Percentiles rank a stretch among this genome's conserved stretches.
phyloP scores from a whole-genome alignment of 129 eudicot genomes.

The sunflower (Helianthus annuus) region HanXRQr2.0-SUNRISE NC_035435.2:154654348-154654847 shows the following conservation, averaged over 20 bases:
- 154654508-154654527: slow-evolving; percentile 12
- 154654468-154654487: neutral
- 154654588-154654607: slow-evolving; percentile 7
- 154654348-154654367: no score
- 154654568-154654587: neutral
- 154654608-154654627: slow-evolving; percentile 18
- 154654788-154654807: neutral
- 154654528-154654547: neutral
- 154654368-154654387: no score
- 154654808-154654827: slow-evolving; percentile 19
- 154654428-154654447: no score
- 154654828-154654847: slow-evolving; percentile 24
- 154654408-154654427: no score
- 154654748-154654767: neutral
- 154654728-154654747: slow-evolving; percentile 8
- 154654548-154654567: neutral
- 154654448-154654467: no score
- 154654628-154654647: slow-evolving; percentile 7
- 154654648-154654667: neutral
- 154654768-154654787: neutral
- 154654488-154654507: no score
- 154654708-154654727: slow-evolving; percentile 15
- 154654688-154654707: neutral
- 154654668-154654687: slow-evolving; percentile 14
- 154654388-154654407: no score